These are phyloP conservation scores for Spergularia bocconei DNA, from an alignment of 148 eudicot genomes.

Conservation along the genomic window DNA sequence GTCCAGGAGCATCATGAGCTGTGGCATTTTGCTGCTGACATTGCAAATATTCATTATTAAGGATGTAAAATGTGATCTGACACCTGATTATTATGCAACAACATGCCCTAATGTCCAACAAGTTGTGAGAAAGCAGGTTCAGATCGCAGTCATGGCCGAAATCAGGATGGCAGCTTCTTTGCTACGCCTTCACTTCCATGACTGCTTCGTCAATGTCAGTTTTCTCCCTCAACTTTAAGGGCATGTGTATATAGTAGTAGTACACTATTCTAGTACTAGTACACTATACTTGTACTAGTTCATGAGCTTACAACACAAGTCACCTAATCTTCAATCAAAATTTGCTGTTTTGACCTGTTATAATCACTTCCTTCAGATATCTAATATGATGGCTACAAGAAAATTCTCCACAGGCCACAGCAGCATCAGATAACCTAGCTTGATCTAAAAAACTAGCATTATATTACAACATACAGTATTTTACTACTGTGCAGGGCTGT, in stretches of 20 bases:
- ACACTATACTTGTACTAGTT: too few species aligned
- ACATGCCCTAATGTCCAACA: constrained; percentile 56
- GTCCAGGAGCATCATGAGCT: constrained; percentile 3
- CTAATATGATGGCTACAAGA: too few species aligned
- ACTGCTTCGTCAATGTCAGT: constrained; percentile 85
- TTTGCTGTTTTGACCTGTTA: too few species aligned
- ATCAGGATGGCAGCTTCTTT: constrained; percentile 84
- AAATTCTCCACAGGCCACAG: too few species aligned
- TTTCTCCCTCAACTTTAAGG: too few species aligned
- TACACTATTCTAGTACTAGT: too few species aligned
- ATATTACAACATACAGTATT: too few species aligned
- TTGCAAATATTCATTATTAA: constrained; percentile 20
- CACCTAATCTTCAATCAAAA: neutral
- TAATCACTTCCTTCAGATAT: too few species aligned
- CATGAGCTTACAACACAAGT: neutral
- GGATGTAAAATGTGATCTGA: constrained; percentile 46
- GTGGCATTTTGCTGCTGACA: constrained; percentile 24
- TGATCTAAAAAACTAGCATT: too few species aligned
- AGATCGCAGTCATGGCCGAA: constrained; percentile 54
- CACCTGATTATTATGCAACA: constrained; percentile 49
- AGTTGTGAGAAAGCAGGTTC: constrained; percentile 54
- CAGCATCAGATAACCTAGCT: too few species aligned
- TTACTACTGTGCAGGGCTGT: constrained; percentile 52
- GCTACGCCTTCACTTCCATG: constrained; percentile 80
- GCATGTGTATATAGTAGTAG: too few species aligned